phyloP scores from a whole-genome alignment of 1,284 basidiomycete genomes.

The Pseudozyma tsukubaensis region DNA sequence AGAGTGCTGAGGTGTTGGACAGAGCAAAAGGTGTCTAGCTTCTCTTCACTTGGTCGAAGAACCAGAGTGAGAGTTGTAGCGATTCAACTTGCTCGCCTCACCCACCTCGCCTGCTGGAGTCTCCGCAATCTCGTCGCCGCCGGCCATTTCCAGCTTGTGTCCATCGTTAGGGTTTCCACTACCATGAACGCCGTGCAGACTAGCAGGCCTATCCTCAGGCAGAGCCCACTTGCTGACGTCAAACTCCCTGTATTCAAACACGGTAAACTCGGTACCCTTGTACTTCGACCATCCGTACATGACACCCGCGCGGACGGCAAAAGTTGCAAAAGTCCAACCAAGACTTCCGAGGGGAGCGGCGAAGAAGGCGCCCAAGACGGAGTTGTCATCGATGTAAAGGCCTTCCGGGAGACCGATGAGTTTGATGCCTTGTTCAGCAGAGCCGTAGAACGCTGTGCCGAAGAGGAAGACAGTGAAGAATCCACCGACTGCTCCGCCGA shows the following conservation, averaged over 20 bases:
- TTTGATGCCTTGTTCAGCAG: conserved; percentile 52
- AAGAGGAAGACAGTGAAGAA: conserved; percentile 68
- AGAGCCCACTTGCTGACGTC: conserved; percentile 52
- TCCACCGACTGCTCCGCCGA: conserved; percentile 67
- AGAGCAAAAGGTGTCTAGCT: no score
- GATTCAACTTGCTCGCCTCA: conserved; percentile 8
- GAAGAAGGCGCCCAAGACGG: conserved; percentile 67
- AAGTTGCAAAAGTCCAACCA: conserved; percentile 61
- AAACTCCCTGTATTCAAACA: conserved; percentile 51
- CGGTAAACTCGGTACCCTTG: conserved; percentile 46
- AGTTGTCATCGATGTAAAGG: conserved; percentile 65
- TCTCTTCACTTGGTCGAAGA: background rate
- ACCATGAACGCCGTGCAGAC: conserved; percentile 47
- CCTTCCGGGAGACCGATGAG: conserved; percentile 65
- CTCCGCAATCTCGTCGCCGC: conserved; percentile 5
- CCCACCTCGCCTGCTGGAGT: conserved; percentile 1
- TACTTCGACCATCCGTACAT: conserved; percentile 43
- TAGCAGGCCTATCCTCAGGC: conserved; percentile 58
- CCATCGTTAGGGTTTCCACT: conserved; percentile 59
- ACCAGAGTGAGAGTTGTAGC: no score
- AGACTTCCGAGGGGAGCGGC: conserved; percentile 64
- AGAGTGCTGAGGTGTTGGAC: no score
- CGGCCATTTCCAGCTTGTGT: conserved; percentile 33
- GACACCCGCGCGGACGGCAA: conserved; percentile 39
- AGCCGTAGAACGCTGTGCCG: conserved; percentile 64